These are phyloP conservation scores for Acanthamoeba lugdunensis DNA, from an alignment of 208 protist species.

Conservation along the genomic window DNA sequence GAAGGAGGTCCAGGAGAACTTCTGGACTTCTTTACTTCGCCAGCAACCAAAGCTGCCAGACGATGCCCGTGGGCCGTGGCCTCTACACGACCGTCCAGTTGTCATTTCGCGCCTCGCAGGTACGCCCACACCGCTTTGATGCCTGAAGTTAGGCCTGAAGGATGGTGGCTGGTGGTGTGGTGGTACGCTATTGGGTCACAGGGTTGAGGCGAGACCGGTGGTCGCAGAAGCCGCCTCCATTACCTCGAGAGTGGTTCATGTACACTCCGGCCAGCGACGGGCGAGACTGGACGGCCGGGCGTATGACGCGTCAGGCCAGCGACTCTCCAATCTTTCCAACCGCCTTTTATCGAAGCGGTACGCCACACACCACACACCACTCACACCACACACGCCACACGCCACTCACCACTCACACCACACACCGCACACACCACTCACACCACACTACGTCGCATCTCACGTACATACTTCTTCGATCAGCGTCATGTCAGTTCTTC, in stretches of 20 bases:
- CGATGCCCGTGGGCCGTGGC: background rate
- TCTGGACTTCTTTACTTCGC: background rate
- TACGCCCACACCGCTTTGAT: background rate
- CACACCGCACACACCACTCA: too few species aligned
- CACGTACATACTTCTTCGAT: too few species aligned
- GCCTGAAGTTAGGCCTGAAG: too few species aligned
- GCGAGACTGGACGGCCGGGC: background rate
- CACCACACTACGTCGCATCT: too few species aligned
- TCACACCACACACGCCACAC: too few species aligned
- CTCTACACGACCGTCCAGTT: background rate
- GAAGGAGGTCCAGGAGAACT: background rate
- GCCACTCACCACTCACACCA: too few species aligned
- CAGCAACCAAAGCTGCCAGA: background rate
- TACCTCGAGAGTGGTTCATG: background rate
- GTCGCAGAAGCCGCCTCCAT: background rate
- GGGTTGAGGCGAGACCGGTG: background rate
- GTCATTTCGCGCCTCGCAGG: background rate
- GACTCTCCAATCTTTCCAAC: background rate
- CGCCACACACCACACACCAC: background rate
- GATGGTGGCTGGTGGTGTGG: too few species aligned
- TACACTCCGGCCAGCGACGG: background rate
- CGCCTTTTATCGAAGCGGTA: background rate
- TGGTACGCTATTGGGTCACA: background rate
- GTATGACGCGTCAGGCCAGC: background rate
- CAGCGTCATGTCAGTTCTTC: background rate